Evolutionary conservation across 1,284 basidiomycete genomes (phyloP), one percentile per base, ranked within the genome.

Genomic region (Rhodotorula sp.): DNA sequence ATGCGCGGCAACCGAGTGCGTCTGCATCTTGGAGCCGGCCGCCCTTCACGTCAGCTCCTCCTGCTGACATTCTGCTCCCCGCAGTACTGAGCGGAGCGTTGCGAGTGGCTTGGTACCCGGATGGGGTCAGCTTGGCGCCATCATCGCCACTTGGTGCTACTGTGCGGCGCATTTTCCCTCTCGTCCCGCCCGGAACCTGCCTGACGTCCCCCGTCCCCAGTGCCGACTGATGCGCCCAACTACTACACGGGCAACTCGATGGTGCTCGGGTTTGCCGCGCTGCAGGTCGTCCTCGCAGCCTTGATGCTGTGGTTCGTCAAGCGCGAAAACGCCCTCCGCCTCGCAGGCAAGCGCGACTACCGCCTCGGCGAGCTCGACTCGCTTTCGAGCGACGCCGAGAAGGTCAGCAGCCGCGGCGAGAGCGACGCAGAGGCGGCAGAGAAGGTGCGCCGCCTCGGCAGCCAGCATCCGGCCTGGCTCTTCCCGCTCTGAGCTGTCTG

Each of bases 271-370:
- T 57, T 57, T 41, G 17, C 10, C 41, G 13, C 41, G 16, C 12
- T 49, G 25, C 48, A 48, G 13, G 13, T 61, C 12, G 14, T 49
- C n/a, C 46, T 61, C 49, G 44, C 49, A 12, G 12, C 49, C n/a
- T 5, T n/a, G 21, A 42, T 44, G n/a, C 42, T 63, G 8, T 8
- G 14, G 7, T 63, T 54, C 50, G n/a, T 63, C 50, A 27, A 53
- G 12, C 25, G 34, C n/a, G 61, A 63, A 34, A 63, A 63, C 61
- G n/a, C n/a, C 48, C 16, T 53, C 34, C 61, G 61, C 50, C 48
- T 8, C 27, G 27, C 48, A 16, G 61, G 61, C 48, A 16, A 21
- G n/a, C 49, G 61, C 14, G 61, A 63, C 61, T 34, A 63, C 61
- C 61, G 49, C 48, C 41, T 63, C n/a, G 49, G 54, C 25, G n/a